A percentile compares a stretch with the other conserved stretches of the same genome.
phyloP scores from a whole-genome alignment of 345 rosid species.

The Durio zibethinus region DNA sequence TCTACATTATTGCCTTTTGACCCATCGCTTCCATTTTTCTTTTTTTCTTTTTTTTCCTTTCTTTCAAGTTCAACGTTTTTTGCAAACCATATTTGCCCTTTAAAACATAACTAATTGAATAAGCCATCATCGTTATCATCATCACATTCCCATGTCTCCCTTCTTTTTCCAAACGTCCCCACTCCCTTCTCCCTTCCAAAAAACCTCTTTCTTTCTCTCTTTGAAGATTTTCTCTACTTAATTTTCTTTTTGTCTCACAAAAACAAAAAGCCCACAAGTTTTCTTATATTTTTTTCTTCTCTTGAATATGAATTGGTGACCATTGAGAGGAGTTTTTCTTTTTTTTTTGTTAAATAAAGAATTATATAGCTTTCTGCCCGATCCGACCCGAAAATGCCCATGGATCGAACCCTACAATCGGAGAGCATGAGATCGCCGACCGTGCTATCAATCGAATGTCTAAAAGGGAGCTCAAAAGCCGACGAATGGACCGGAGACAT shows the following conservation, averaged over 20 bases:
- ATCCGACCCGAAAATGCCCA: slow-evolving; percentile 23
- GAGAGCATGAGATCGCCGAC: slow-evolving; percentile 37
- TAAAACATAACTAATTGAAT: background rate
- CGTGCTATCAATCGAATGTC: slow-evolving; percentile 81
- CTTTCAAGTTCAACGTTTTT: background rate
- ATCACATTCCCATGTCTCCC: background rate
- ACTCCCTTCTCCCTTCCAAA: background rate
- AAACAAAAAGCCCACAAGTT: background rate
- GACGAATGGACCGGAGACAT: slow-evolving; percentile 97
- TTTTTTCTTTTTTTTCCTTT: background rate
- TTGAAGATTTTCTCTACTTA: background rate
- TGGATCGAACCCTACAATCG: slow-evolving; percentile 49
- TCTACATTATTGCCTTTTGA: background rate
- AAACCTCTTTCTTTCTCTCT: background rate
- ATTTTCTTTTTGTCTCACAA: background rate
- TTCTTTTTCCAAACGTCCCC: background rate
- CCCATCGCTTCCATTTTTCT: no score
- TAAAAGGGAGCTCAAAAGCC: slow-evolving; percentile 81
- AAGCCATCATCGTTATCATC: background rate
- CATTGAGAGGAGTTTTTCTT: background rate
- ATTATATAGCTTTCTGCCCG: background rate
- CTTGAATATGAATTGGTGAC: background rate
- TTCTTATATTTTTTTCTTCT: background rate
- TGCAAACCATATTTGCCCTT: background rate
- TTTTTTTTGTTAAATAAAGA: background rate